These are phyloP conservation scores for Epichloe hybrida DNA, from an alignment of 2,329 filamentous ascomycete species.

Conservation along the genomic window DNA sequence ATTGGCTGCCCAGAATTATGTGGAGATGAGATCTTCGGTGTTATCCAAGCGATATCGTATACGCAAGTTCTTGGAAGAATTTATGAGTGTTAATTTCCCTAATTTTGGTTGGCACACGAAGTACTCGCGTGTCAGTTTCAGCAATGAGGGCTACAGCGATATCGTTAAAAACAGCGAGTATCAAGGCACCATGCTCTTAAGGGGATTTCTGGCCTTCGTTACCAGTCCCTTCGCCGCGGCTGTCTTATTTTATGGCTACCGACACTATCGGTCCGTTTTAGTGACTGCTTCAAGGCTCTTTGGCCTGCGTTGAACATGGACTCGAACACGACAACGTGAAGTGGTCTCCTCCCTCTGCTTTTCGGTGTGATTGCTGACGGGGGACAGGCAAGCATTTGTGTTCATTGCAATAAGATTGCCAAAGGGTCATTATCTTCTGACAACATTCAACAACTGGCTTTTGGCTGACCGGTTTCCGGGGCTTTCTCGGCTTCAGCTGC, in stretches of 20 bases:
- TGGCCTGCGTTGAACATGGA: neutral
- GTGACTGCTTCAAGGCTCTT: neutral
- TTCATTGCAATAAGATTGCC: too few relatives aligned
- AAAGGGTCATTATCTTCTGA: too few relatives aligned
- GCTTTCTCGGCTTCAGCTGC: too few relatives aligned
- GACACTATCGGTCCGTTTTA: constrained; percentile 12
- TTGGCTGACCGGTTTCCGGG: too few relatives aligned
- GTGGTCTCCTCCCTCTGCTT: neutral
- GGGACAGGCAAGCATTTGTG: too few relatives aligned
- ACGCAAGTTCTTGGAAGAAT: constrained; percentile 79
- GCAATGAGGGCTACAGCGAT: constrained; percentile 80
- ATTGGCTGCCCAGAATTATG: constrained; percentile 79
- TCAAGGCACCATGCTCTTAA: constrained; percentile 50
- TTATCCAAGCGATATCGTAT: constrained; percentile 63
- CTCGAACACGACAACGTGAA: neutral
- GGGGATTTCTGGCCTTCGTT: constrained; percentile 25
- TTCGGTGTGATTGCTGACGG: too few relatives aligned
- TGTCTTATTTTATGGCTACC: constrained; percentile 14
- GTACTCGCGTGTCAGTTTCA: constrained; percentile 85
- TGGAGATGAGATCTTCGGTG: constrained; percentile 85
- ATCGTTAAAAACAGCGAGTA: constrained; percentile 56
- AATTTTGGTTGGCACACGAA: constrained; percentile 79
- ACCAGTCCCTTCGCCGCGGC: constrained; percentile 18
- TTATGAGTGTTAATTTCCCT: constrained; percentile 57
- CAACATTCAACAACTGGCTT: too few relatives aligned